Evolutionary conservation across 2,329 filamentous ascomycete genomes (phyloP).

Genomic region (Xylariales sp.): DNA sequence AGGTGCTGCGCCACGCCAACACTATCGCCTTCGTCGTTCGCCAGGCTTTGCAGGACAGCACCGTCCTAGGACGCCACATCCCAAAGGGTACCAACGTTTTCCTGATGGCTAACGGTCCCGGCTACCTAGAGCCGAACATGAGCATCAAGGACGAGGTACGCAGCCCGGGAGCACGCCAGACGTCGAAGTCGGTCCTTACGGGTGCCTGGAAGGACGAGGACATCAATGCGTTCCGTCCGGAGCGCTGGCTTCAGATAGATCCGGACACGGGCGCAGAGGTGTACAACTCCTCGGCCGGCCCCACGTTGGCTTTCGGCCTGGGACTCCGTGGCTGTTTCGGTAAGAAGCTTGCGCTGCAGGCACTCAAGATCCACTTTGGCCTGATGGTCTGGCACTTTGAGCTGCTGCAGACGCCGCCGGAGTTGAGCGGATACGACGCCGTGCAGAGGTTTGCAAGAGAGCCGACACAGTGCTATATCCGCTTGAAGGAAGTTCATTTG

Average conservation of each 20-base stretch:
- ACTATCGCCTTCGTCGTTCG: slow-evolving; percentile 20
- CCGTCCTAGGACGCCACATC: slow-evolving; percentile 21
- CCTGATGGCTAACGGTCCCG: slow-evolving; percentile 14
- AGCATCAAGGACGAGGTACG: slow-evolving; percentile 9
- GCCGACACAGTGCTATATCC: slow-evolving; percentile 25
- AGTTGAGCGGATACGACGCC: slow-evolving; percentile 19
- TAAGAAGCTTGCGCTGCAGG: slow-evolving; percentile 12
- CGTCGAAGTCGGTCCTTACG: slow-evolving; percentile 6
- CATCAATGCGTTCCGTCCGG: slow-evolving; percentile 14
- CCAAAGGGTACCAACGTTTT: slow-evolving; percentile 23
- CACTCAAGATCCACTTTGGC: slow-evolving; percentile 14
- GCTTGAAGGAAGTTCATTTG: slow-evolving; percentile 12
- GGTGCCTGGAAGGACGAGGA: slow-evolving; percentile 14
- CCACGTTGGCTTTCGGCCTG: slow-evolving; percentile 15
- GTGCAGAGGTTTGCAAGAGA: slow-evolving; percentile 28
- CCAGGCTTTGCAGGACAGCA: slow-evolving; percentile 20
- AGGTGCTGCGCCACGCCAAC: slow-evolving; percentile 24
- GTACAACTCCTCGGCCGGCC: slow-evolving; percentile 13
- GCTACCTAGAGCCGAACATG: slow-evolving; percentile 13
- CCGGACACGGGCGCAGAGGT: slow-evolving; percentile 3
- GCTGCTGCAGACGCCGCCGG: slow-evolving; percentile 11
- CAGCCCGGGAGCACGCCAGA: slow-evolving; percentile 10
- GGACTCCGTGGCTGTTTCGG: slow-evolving; percentile 16
- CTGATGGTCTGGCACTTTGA: slow-evolving; percentile 16
- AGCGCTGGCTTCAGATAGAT: slow-evolving; percentile 15